Conservation (phyloP, 164 flowering plant genomes). For the Stephania yunnanensis region DNA sequence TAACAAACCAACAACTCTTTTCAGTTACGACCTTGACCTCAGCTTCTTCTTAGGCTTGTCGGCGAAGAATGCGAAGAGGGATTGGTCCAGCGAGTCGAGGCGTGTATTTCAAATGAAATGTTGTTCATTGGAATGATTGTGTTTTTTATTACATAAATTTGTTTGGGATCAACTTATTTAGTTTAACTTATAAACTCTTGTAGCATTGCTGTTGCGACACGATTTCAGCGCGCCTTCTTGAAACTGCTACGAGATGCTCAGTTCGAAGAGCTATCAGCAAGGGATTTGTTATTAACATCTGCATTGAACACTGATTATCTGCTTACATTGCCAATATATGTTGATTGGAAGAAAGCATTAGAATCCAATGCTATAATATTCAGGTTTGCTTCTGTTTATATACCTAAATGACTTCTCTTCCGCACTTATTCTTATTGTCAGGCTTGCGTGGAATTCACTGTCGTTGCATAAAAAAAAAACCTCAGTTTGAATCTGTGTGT, state of each 20-base stretch:
- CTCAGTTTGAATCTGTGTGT: no score
- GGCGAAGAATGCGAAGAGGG: constrained; percentile 12
- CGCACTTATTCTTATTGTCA: background rate
- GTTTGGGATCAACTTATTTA: constrained; percentile 5
- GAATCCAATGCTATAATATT: constrained; percentile 86
- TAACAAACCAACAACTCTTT: constrained; percentile 14
- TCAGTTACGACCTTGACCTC: constrained; percentile 32
- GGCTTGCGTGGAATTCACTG: background rate
- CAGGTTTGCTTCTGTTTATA: constrained; percentile 39
- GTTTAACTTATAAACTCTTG: constrained; percentile 5
- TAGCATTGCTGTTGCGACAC: constrained; percentile 62
- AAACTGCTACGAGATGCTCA: constrained; percentile 73
- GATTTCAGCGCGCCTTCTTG: constrained; percentile 85
- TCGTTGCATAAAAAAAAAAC: no score
- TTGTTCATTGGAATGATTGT: background rate
- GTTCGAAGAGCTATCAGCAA: constrained; percentile 86
- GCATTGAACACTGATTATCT: constrained; percentile 91
- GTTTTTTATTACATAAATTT: background rate
- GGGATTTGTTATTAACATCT: constrained; percentile 79
- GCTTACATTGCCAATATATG: constrained; percentile 81
- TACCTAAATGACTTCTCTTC: background rate
- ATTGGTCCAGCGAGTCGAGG: constrained; percentile 35
- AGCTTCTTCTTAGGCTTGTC: constrained; percentile 34
- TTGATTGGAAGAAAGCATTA: constrained; percentile 91
- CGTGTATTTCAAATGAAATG: constrained; percentile 12